These are phyloP conservation scores for Craspedostauros australis DNA, from an alignment of 108 stramenopile species.

Conservation along the genomic window DNA sequence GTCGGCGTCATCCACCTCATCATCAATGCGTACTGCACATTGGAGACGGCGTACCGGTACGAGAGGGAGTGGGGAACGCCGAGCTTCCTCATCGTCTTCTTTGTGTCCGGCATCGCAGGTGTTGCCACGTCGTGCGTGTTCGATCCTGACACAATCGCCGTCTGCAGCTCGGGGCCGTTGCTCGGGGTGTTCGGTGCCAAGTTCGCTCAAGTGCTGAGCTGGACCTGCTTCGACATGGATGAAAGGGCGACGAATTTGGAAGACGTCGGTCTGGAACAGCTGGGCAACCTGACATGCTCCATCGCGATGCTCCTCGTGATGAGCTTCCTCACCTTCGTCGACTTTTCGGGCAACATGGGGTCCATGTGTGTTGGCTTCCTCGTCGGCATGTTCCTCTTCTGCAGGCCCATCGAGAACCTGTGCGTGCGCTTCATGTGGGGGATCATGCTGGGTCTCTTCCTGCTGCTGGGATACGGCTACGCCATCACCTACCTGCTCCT, in stretches of 20 bases:
- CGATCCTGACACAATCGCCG: slow-evolving; percentile 37
- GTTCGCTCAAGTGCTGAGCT: slow-evolving; percentile 38
- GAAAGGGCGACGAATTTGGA: slow-evolving; percentile 5
- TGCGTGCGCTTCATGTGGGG: slow-evolving; percentile 35
- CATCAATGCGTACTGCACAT: slow-evolving; percentile 41
- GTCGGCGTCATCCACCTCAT: slow-evolving; percentile 54
- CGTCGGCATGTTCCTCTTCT: slow-evolving; percentile 35
- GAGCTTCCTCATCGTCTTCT: slow-evolving; percentile 27
- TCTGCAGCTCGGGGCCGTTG: slow-evolving; percentile 44
- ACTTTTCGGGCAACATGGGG: slow-evolving; percentile 54
- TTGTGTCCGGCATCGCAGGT: slow-evolving; percentile 27
- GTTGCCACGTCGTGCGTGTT: slow-evolving; percentile 13
- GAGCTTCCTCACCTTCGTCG: slow-evolving; percentile 37
- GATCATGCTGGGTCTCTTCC: slow-evolving; percentile 36
- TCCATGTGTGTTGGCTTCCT: slow-evolving; percentile 39
- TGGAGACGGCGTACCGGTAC: slow-evolving; percentile 46
- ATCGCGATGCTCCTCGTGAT: slow-evolving; percentile 23
- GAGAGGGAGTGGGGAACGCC: slow-evolving; percentile 61
- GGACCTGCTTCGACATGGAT: slow-evolving; percentile 14
- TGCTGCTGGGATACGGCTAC: slow-evolving; percentile 15
- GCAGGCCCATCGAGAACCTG: slow-evolving; percentile 15
- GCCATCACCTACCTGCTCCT: slow-evolving; percentile 29
- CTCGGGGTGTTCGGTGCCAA: slow-evolving; percentile 60
- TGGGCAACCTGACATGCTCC: slow-evolving; percentile 28
- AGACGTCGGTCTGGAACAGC: slow-evolving; percentile 22